Percentiles rank a stretch among this genome's conserved stretches.
Evolutionary conservation across 2,329 filamentous ascomycete genomes (phyloP).

Genomic region (Ceratocystis cacaofunesta): DNA sequence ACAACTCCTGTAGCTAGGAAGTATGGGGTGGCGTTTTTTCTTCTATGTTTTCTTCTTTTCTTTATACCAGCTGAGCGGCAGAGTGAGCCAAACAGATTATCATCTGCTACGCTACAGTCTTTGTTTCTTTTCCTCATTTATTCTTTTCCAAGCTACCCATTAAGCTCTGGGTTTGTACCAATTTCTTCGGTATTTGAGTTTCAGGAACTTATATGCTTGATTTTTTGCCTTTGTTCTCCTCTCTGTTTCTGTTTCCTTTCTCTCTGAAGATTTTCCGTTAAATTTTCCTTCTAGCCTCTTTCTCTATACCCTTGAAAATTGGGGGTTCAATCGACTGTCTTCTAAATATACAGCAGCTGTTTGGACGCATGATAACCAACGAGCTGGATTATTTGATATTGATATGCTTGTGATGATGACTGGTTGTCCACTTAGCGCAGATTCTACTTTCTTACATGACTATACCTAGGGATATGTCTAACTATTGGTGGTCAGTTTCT

Average conservation of each 20-base stretch:
- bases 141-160: not conserved
- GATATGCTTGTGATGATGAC: no score
- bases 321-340: no score
- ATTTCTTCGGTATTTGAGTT: slow-evolving; percentile 4
- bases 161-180: not conserved
- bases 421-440: no score
- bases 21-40: not conserved
- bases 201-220: not conserved
- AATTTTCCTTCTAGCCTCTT: no score
- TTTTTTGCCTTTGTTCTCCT: not conserved
- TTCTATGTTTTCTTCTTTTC: not conserved
- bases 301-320: no score
- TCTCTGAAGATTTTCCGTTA: not conserved
- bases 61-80: slow-evolving; percentile 6
- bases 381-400: no score
- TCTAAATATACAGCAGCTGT: no score
- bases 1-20: not conserved
- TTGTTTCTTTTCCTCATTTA: slow-evolving; percentile 7
- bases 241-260: not conserved
- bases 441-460: not conserved
- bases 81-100: slow-evolving; percentile 12
- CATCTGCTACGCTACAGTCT: slow-evolving; percentile 7
- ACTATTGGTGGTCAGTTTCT: not conserved
- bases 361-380: no score
- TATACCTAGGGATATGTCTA: not conserved